Evolutionary conservation across 495 filamentous ascomycete genomes (phyloP).

Genomic region (Penicilliopsis zonata): DNA sequence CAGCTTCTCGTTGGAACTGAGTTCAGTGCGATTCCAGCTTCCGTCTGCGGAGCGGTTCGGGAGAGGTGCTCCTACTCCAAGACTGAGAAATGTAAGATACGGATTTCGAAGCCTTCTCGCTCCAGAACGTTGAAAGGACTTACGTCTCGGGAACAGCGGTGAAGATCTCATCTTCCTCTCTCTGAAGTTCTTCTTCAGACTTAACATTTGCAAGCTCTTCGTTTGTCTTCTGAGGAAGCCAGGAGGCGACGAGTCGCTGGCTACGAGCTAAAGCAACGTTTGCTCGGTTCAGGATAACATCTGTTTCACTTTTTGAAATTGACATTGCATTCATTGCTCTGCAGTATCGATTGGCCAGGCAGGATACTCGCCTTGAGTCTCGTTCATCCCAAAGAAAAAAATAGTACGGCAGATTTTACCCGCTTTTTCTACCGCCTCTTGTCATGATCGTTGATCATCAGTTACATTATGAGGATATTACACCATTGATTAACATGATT

Average conservation of each 20-base stretch:
- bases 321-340: no score
- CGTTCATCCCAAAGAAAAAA: no score
- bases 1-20: conserved; percentile 32
- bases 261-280: conserved; percentile 37
- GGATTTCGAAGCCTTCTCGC: no score
- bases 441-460: no score
- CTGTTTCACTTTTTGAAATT: conserved; percentile 26
- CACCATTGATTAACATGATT: no score
- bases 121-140: conserved; percentile 2
- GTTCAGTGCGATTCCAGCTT: conserved; percentile 26
- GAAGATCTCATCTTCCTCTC: conserved; percentile 40
- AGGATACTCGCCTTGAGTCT: no score
- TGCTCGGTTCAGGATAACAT: conserved; percentile 37
- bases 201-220: conserved; percentile 31
- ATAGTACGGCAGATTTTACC: no score
- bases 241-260: conserved; percentile 39
- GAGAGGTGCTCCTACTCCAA: conserved; percentile 35
- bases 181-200: conserved; percentile 29
- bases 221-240: conserved; percentile 33
- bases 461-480: no score
- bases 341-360: no score
- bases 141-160: conserved; percentile 40
- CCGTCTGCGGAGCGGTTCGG: conserved; percentile 28
- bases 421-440: no score
- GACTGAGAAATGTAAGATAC: no score